Conservation (phyloP, 2,329 filamentous ascomycete species). For the Penicillium sp. region DNA sequence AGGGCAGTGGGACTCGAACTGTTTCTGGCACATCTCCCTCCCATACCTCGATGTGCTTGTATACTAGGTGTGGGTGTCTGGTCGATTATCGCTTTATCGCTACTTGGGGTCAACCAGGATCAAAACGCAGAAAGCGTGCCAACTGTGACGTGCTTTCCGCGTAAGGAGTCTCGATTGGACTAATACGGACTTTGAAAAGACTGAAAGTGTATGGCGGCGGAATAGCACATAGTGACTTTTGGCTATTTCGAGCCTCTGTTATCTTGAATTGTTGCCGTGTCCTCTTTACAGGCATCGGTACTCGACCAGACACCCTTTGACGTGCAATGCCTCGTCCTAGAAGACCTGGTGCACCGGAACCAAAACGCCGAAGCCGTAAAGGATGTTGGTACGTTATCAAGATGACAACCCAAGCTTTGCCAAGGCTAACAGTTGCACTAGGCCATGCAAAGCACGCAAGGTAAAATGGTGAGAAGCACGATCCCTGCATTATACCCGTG, state of each 20-base stretch:
- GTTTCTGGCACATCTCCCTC: conserved; percentile 20
- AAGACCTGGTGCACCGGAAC: conserved; percentile 60
- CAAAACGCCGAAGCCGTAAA: conserved; percentile 65
- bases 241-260: conserved; percentile 17
- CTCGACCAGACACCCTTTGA: conserved; percentile 17
- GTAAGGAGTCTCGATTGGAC: conserved; percentile 6
- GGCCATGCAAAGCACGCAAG: conserved; percentile 76
- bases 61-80: conserved; percentile 33
- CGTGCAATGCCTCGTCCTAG: conserved; percentile 61
- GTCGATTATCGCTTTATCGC: conserved; percentile 36
- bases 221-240: conserved; percentile 17
- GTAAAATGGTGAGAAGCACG: conserved; percentile 62
- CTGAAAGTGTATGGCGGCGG: conserved; percentile 23
- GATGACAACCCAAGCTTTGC: background rate
- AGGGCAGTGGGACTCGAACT: conserved; percentile 8
- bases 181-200: background rate
- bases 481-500: background rate
- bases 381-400: conserved; percentile 60
- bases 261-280: conserved; percentile 12
- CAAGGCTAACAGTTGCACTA: conserved; percentile 30
- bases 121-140: conserved; percentile 25
- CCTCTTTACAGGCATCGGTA: conserved; percentile 8
- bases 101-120: conserved; percentile 31
- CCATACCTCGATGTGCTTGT: conserved; percentile 36
- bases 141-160: conserved; percentile 7